Evolutionary conservation across 140 eudicot species (phyloP).

Genomic region (Stevia rebaudiana): DNA sequence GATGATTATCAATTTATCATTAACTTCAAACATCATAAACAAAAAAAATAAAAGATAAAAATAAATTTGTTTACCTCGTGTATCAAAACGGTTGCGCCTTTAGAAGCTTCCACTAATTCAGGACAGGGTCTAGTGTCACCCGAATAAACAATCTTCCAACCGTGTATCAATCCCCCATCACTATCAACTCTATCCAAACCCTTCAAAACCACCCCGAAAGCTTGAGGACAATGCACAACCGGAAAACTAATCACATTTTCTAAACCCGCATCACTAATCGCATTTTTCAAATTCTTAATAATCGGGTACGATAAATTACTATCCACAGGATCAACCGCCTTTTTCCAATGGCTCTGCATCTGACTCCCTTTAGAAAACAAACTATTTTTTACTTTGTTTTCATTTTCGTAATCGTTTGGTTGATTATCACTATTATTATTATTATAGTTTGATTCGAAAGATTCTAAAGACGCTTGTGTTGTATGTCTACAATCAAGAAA

Average conservation of each 20-base stretch:
- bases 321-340: conserved; percentile 40
- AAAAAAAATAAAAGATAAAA: background rate
- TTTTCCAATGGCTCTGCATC: conserved; percentile 65
- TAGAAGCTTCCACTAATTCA: conserved; percentile 66
- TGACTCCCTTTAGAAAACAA: conserved; percentile 60
- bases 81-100: conserved; percentile 82
- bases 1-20: background rate
- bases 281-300: conserved; percentile 39
- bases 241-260: conserved; percentile 69
- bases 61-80: conserved; percentile 56
- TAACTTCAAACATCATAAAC: background rate
- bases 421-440: too few relatives aligned
- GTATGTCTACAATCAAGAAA: conserved; percentile 86
- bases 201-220: conserved; percentile 69
- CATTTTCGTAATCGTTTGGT: background rate
- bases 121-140: conserved; percentile 93
- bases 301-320: conserved; percentile 25
- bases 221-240: conserved; percentile 79
- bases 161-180: conserved; percentile 50
- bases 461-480: conserved; percentile 48
- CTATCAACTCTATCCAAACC: conserved; percentile 42
- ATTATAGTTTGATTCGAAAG: conserved; percentile 34
- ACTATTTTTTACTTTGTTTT: conserved; percentile 14
- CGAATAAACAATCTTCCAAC: conserved; percentile 94
- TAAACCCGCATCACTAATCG: conserved; percentile 61